phyloP scores from a whole-genome alignment of 345 rosid genomes.

The Litchi chinensis region DNA sequence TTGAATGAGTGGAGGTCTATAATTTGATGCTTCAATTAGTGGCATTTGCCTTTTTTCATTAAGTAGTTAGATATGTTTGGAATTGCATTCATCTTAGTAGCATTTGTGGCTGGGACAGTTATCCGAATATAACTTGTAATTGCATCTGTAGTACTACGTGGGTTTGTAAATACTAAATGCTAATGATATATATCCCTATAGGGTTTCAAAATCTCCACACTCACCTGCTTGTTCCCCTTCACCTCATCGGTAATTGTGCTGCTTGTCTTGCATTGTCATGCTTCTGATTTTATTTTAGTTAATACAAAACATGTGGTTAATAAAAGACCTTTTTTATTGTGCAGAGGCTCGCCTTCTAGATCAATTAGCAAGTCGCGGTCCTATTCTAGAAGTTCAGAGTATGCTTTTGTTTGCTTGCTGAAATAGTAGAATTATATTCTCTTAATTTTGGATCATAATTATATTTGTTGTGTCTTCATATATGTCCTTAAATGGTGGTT shows the following conservation, averaged over 20 bases:
- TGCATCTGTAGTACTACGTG: neutral
- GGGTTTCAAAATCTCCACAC: constrained; percentile 47
- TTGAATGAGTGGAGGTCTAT: neutral
- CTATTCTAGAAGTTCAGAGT: constrained; percentile 75
- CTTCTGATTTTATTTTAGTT: constrained; percentile 4
- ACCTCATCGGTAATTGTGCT: constrained; percentile 34
- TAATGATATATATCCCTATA: constrained; percentile 21
- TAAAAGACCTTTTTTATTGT: constrained; percentile 21
- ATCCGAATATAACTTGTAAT: constrained; percentile 2
- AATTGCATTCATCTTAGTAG: neutral
- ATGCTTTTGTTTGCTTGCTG: constrained; percentile 21
- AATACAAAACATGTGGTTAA: neutral
- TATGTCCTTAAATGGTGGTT: neutral
- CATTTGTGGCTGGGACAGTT: neutral
- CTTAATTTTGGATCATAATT: neutral
- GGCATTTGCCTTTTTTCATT: constrained; percentile 3
- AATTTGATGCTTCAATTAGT: neutral
- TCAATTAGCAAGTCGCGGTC: constrained; percentile 54
- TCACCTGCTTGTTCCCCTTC: constrained; percentile 34
- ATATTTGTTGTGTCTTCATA: neutral
- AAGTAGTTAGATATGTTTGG: neutral
- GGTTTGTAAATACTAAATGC: neutral
- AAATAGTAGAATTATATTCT: constrained; percentile 13
- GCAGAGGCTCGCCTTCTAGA: constrained; percentile 57
- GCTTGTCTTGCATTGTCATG: constrained; percentile 6